Percentiles rank a stretch among this genome's conserved stretches.
Evolutionary conservation across 1,284 basidiomycete genomes (phyloP).

Genomic region (Baeospora myosura): DNA sequence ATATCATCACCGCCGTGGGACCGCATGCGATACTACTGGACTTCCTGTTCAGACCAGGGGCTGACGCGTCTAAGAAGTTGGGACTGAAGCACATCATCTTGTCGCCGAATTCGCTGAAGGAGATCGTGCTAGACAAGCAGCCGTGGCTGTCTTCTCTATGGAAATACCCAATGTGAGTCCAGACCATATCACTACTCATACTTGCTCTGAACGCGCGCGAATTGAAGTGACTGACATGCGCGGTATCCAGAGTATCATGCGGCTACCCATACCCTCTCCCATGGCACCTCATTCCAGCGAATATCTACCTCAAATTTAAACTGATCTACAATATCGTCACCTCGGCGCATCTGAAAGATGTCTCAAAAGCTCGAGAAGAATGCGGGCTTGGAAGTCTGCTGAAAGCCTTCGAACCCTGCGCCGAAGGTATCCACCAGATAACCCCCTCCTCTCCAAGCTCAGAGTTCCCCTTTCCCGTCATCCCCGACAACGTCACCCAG

Average conservation of each 20-base stretch:
- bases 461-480: conserved; percentile 5
- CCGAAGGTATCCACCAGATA: conserved; percentile 3
- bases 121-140: too few species aligned
- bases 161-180: too few species aligned
- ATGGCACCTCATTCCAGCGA: conserved; percentile 5
- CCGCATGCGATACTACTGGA: too few species aligned
- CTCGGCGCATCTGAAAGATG: neutral
- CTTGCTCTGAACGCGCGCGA: too few species aligned
- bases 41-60: too few species aligned
- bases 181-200: too few species aligned
- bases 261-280: conserved; percentile 10
- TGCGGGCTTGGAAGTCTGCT: neutral
- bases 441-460: conserved; percentile 6
- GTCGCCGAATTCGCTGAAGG: too few species aligned
- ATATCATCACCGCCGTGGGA: too few species aligned
- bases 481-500: conserved; percentile 4
- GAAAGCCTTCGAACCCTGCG: neutral
- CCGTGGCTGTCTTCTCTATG: too few species aligned
- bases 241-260: conserved; percentile 4
- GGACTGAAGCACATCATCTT: too few species aligned
- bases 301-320: conserved; percentile 6
- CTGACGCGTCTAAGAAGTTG: too few species aligned
- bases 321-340: conserved; percentile 1
- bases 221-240: neutral
- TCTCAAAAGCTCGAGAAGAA: conserved; percentile 4